Conservation (phyloP, 1,284 basidiomycete genomes). For the Fomitiporia mediterranea region DNA sequence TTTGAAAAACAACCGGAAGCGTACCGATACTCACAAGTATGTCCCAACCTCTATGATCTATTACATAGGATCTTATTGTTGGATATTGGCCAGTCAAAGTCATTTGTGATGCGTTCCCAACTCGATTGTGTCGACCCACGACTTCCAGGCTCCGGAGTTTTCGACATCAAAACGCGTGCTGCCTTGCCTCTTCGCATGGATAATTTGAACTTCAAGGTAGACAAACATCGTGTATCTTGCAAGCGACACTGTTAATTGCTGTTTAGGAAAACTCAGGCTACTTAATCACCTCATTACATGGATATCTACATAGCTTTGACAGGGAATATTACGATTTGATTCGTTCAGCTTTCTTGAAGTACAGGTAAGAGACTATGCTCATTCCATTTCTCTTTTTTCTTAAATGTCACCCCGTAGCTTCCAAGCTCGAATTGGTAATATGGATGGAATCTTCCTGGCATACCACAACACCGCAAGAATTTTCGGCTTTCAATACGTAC, state of each 20-base stretch:
- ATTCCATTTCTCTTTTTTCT: background rate
- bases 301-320: constrained; percentile 74
- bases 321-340: constrained; percentile 91
- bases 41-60: constrained; percentile 18
- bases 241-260: constrained; percentile 7
- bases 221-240: constrained; percentile 16
- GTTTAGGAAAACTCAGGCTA: constrained; percentile 72
- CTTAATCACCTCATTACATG: constrained; percentile 58
- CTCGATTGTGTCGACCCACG: constrained; percentile 83
- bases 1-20: constrained; percentile 54
- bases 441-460: constrained; percentile 95
- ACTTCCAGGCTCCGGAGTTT: constrained; percentile 86
- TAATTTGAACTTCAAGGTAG: constrained; percentile 76
- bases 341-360: constrained; percentile 93
- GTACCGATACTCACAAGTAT: constrained; percentile 79
- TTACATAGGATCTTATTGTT: constrained; percentile 3
- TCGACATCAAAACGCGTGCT: constrained; percentile 95
- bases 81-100: constrained; percentile 48
- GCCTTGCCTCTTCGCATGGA: constrained; percentile 84
- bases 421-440: constrained; percentile 93
- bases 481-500: constrained; percentile 94
- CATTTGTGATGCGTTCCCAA: constrained; percentile 92
- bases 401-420: constrained; percentile 50
- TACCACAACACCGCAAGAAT: constrained; percentile 90
- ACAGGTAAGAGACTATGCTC: constrained; percentile 49